A percentile compares a stretch with the other conserved stretches of the same genome.
Evolutionary conservation across 495 filamentous ascomycete genomes (phyloP).

Genomic region (Penicillium coprophilum): DNA sequence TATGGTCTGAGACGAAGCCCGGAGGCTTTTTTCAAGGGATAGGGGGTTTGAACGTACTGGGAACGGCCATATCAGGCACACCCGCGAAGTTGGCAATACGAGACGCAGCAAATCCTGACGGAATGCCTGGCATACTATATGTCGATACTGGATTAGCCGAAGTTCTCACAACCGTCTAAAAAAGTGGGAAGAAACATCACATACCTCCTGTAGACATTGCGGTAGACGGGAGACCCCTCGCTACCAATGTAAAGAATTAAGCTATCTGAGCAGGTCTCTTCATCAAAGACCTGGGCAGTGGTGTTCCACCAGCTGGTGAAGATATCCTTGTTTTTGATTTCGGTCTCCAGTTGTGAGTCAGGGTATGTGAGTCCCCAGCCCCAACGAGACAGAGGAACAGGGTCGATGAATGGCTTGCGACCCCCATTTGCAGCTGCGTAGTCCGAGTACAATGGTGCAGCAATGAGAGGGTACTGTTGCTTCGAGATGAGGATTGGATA

Average conservation of each 20-base stretch:
- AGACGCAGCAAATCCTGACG: not conserved
- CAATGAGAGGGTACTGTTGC: not conserved
- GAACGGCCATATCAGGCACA: not conserved
- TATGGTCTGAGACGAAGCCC: not conserved
- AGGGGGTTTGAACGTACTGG: not conserved
- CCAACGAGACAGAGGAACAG: not conserved
- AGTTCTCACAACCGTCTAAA: not conserved
- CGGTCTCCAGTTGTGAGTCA: not conserved
- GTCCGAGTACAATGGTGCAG: not conserved
- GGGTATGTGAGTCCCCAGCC: not conserved
- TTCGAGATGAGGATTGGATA: not conserved
- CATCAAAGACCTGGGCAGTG: not conserved
- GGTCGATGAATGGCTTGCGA: not conserved
- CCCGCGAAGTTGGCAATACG: not conserved
- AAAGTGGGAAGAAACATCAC: not conserved
- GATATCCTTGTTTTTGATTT: not conserved
- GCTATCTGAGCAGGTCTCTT: not conserved
- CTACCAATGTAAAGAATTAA: not conserved
- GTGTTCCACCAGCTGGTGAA: not conserved
- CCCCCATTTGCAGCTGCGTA: not conserved
- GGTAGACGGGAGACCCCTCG: not conserved
- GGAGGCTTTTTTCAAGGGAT: not conserved
- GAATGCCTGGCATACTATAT: not conserved
- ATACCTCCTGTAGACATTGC: not conserved
- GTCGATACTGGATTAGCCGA: not conserved